Evolutionary conservation across 257 asterid species (phyloP).

Genomic region (Solanum etuberosum): DNA sequence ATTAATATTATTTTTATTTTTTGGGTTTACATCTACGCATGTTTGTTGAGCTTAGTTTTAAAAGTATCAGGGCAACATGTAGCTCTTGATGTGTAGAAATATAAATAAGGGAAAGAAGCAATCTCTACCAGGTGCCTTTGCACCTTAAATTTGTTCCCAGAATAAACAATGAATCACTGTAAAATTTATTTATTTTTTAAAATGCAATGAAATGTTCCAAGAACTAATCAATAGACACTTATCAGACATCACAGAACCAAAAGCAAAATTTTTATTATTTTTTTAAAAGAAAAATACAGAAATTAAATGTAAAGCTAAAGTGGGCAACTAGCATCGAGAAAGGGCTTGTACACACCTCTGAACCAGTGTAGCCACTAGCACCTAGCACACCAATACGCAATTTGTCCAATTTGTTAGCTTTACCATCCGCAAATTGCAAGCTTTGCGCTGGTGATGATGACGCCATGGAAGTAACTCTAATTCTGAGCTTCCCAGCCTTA

Average conservation of each 20-base stretch:
- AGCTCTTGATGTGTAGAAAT: too few species aligned
- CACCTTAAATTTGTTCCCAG: background rate
- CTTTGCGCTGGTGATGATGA: slow-evolving; percentile 21
- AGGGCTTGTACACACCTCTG: slow-evolving; percentile 36
- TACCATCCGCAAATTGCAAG: slow-evolving; percentile 20
- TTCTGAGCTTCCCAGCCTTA: slow-evolving; percentile 16
- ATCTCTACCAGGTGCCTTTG: too few species aligned
- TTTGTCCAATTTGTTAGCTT: slow-evolving; percentile 32
- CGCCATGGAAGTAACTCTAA: slow-evolving; percentile 45
- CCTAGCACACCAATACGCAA: slow-evolving; percentile 73
- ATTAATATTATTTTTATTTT: background rate
- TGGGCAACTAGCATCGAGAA: background rate
- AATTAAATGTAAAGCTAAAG: background rate
- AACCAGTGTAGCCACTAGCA: slow-evolving; percentile 87
- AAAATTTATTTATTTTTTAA: too few species aligned
- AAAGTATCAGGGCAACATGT: background rate
- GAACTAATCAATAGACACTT: background rate
- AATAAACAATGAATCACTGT: background rate
- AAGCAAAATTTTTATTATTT: background rate
- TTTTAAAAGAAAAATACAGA: too few species aligned
- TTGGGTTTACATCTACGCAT: background rate
- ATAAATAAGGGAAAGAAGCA: background rate
- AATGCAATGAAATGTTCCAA: background rate
- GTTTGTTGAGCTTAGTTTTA: background rate
- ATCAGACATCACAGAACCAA: background rate